Base-by-base conservation (phyloP, 768 basidiomycete genomes). In the Pholiota microspora region DNA sequence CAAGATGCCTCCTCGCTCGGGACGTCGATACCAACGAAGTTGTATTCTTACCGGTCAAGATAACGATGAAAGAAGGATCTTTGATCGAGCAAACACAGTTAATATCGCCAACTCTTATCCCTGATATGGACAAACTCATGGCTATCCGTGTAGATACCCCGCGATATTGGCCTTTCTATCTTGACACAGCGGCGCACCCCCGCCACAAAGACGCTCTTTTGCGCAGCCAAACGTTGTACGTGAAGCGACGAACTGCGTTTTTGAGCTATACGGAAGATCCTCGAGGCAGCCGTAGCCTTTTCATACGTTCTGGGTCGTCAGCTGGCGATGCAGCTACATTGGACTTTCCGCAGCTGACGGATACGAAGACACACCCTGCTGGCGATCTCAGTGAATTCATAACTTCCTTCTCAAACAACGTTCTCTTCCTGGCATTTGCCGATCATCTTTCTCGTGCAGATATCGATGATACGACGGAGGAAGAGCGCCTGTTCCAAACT, bases 251-350 rank as follows among this genome's bases (percentile, higher is more conserved):
- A 24, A 89, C 94, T 0, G 94, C 94, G 0, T 95, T 94, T 69
- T 76, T 98, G 42, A 92, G 91, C 64, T 99, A 98, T 65, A 88
- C 87, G 4, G 90, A 94, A 60, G 97, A 98, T 68, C 92, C 97
- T 0, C 84, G 91, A 59, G 96, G 96, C 7, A 95, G 93, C 62
- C 82, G 94, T 44, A 93, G 91, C 68, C 77, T 97, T 9, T 95
- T 94, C 62, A 88, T 94, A 8, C 85, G 92, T 10, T 90, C 93
- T 13, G 91, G 93, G 15, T 84, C 88, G 12, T 88, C 91, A 27
- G 82, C 86, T 4, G 92, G 92, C 2, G 91, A 94, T 61, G 82
- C 90, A 2, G 91, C 91, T 15, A 86, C 83, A 0, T 79, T 95
- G 13, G 95, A 98, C 65, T 89, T 93, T 61, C 90, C 94, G 0